Base-by-base conservation (phyloP, 192 early-diverging fungal species). In the Bifiguratus adelaidae region DNA sequence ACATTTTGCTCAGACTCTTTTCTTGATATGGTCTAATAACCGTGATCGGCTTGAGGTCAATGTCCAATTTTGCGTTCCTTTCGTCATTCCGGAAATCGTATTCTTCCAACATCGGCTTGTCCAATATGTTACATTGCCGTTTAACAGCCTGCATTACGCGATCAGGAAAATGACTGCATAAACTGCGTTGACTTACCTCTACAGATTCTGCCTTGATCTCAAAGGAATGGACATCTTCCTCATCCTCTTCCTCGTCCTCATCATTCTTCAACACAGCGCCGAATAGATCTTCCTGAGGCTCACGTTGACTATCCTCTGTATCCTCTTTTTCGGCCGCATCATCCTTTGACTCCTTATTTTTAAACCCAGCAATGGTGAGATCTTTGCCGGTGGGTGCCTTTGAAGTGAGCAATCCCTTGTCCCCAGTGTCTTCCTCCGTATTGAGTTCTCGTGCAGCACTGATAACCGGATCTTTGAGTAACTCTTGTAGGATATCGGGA, bases 1-100 rank as follows among this genome's bases (percentile, higher is more conserved):
- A 99, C 92, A 97, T 95, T 60, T 99, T 99, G 60, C 79, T 86
- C 20, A 99, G 67, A 41, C 80, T 81, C 56, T 89, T 90, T 72
- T 98, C 95, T 58, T 78, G 76, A 38, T 78, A 78, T 28, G 92
- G 88, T n/a, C 95, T 78, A 61, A 99, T 82, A 0, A 79, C 78
- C 2, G 95, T 95, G 6, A 85, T 86, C n/a, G 95, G 85, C 57
- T 96, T 97, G 9, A 96, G 81, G 50, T 93, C 88, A 45, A 97
- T 78, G 27, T 78, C 76, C 15, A 78, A 58, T 32, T 70, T 61
- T 7, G 76, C 60, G 37, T 75, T 68, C 20, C 50, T 30, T 16
- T 58, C 60, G 58, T 82, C 80, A 51, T 90, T 88, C 41, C 88
- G 77, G 56, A 99, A 99, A 61, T 99, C 95, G 61, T 99, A 99